Percentiles rank a stretch among this genome's conserved stretches.
These are phyloP conservation scores for Ormosia semicastrata DNA, from an alignment of 306 rosid species.

Conservation along the genomic window DNA sequence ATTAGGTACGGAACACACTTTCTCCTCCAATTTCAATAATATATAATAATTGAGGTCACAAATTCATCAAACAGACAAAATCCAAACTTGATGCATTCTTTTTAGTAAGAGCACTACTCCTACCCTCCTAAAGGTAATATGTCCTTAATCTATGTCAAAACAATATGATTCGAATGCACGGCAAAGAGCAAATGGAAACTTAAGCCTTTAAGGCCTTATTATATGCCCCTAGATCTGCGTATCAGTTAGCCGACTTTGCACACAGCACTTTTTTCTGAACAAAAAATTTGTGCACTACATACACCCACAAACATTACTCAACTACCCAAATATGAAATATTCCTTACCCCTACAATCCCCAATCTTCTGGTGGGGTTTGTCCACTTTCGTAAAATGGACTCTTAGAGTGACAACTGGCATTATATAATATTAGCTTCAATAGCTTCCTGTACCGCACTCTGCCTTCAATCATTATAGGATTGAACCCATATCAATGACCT, in stretches of 20 bases:
- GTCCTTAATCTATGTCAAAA: neutral
- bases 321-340: constrained; percentile 1
- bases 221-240: neutral
- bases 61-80: neutral
- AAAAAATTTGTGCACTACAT: constrained; percentile 18
- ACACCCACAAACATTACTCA: constrained; percentile 15
- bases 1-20: neutral
- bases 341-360: neutral
- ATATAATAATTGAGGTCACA: neutral
- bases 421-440: neutral
- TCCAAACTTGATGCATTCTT: neutral
- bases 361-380: constrained; percentile 32
- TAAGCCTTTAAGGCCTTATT: neutral
- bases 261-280: neutral
- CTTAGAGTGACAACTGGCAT: constrained; percentile 42
- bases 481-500: neutral
- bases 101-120: neutral
- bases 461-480: constrained; percentile 27
- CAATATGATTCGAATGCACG: neutral
- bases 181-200: neutral
- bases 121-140: neutral
- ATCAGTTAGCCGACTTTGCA: neutral
- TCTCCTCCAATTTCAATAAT: neutral
- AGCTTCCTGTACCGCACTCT: constrained; percentile 37
- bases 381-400: constrained; percentile 30